These are phyloP conservation scores for Adansonia rubrostipa DNA, from an alignment of 441 rosid species.

Conservation along the genomic window DNA sequence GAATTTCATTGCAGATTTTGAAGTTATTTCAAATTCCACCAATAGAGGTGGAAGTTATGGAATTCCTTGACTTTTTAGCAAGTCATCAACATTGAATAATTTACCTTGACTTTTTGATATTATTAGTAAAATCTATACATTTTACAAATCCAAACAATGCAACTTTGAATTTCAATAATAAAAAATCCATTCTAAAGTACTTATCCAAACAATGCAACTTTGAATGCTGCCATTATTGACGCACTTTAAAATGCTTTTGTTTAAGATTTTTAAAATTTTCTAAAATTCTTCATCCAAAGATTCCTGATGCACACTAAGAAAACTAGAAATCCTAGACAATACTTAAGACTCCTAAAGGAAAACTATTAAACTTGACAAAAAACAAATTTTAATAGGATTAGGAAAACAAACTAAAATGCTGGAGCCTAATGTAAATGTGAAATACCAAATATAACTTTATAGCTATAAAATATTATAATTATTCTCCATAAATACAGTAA, in stretches of 20 bases:
- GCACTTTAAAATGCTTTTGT: background rate
- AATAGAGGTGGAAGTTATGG: background rate
- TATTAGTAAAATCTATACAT: background rate
- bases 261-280: too few relatives aligned
- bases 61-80: background rate
- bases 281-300: background rate
- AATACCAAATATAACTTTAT: background rate
- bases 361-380: background rate
- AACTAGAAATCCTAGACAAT: background rate
- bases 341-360: background rate
- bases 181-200: background rate
- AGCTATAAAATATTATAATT: conserved; percentile 1
- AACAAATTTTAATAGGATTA: background rate
- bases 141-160: background rate
- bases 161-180: background rate
- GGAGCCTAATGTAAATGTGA: background rate
- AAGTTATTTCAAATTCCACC: background rate
- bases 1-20: background rate
- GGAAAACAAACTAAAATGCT: background rate
- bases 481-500: background rate
- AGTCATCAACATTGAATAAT: background rate
- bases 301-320: background rate
- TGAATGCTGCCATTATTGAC: background rate
- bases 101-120: background rate
- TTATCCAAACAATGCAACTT: too few relatives aligned